Evolutionary conservation across 2,329 filamentous ascomycete genomes (phyloP).

Genomic region (Fusarium pseudoanthophilum): DNA sequence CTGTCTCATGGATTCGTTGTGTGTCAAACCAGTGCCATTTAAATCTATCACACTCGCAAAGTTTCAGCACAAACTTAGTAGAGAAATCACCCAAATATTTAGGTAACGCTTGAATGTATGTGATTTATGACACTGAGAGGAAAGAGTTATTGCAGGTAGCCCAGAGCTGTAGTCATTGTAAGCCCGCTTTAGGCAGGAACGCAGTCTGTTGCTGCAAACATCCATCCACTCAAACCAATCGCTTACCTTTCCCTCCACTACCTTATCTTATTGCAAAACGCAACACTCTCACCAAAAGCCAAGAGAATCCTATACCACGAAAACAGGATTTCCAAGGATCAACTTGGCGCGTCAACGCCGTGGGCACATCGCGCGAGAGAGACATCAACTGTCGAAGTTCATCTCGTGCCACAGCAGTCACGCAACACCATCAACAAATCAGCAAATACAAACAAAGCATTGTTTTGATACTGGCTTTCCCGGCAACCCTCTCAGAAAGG

Average conservation of each 20-base stretch:
- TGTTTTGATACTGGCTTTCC: conserved; percentile 13
- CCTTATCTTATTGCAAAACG: background rate
- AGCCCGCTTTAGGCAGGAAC: background rate
- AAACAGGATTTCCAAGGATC: background rate
- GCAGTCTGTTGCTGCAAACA: background rate
- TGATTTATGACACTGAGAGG: background rate
- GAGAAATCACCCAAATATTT: background rate
- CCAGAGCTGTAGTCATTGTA: background rate
- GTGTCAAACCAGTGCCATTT: background rate
- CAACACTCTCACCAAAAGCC: background rate
- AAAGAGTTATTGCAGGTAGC: background rate
- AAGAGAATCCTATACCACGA: background rate
- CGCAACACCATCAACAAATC: conserved; percentile 18
- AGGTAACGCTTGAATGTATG: background rate
- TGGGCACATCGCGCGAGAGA: background rate
- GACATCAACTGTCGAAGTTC: background rate
- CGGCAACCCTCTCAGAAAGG: conserved; percentile 13
- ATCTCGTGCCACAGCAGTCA: conserved; percentile 8
- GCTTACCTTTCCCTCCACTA: background rate
- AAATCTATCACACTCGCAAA: background rate
- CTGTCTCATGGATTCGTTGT: background rate
- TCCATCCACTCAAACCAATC: background rate
- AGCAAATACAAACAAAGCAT: background rate
- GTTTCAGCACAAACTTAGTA: background rate
- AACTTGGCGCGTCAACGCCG: background rate